These are phyloP conservation scores for Lepiota brunneoincarnata DNA, from an alignment of 768 basidiomycete genomes.

Conservation along the genomic window DNA sequence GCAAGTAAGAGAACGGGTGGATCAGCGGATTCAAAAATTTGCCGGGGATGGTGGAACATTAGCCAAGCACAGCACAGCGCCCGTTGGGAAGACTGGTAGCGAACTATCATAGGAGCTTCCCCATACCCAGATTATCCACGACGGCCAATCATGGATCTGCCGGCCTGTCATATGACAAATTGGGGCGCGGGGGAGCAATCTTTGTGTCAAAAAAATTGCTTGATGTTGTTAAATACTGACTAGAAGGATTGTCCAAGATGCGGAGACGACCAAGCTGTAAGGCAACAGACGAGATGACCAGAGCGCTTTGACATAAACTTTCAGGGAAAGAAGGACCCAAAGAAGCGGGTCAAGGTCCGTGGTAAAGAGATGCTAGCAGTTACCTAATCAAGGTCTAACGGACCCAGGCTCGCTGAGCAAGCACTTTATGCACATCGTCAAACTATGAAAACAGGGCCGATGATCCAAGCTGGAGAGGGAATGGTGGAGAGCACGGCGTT, in stretches of 20 bases:
- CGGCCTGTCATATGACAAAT: not conserved
- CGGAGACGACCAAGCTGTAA: not conserved
- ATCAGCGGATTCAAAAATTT: not conserved
- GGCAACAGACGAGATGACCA: not conserved
- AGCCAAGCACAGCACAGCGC: constrained; percentile 9
- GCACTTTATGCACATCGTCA: not conserved
- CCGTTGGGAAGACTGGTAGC: not conserved
- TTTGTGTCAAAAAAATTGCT: not conserved
- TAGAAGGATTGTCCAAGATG: constrained; percentile 2
- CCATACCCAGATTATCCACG: not conserved
- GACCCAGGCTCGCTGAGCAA: not conserved
- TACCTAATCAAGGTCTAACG: not conserved
- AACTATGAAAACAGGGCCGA: not conserved
- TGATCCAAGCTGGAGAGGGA: no score
- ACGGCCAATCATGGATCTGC: not conserved
- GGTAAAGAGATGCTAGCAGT: not conserved
- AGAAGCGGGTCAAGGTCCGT: not conserved
- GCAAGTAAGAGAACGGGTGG: not conserved
- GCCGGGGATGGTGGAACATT: constrained; percentile 5
- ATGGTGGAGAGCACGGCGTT: not conserved
- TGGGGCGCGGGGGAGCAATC: not conserved
- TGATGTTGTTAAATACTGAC: constrained; percentile 1
- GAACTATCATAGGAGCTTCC: not conserved
- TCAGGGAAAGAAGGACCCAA: constrained; percentile 5
- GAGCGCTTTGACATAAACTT: not conserved